Evolutionary conservation across 805 yeast genomes (phyloP), one percentile per base, ranked within the genome.

Genomic region (Candida methanosorbosa): DNA sequence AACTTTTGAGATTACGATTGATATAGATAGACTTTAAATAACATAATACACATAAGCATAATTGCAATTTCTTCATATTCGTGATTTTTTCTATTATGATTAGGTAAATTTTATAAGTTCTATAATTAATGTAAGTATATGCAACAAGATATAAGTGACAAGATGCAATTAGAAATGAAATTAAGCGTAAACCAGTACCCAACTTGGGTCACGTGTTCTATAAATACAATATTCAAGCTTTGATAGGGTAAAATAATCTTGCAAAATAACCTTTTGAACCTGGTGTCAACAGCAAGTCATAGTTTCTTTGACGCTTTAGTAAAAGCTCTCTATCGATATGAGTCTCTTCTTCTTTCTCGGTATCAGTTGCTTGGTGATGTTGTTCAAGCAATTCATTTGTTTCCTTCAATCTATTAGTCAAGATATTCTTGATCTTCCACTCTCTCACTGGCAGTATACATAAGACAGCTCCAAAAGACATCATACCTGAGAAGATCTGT

Each of bases 401-500:
- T 9, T 25, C 23, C 9, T 38, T 33, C 11, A 43, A 18, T 29
- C 55, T 41, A 1, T 39, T 19, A 7, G 21, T 19, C 4, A 72
- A 37, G 39, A 59, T 56, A 22, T 61, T 50, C 32, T 63, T 44
- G 2, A 78, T 70, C 36, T 70, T 59, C 60, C 64, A 62, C 41
- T 75, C 79, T 42, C 87, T 61, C 16, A 74, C 56, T 1, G 72
- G 56, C 2, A 72, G 38, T 36, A 48, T 16, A 28, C 70, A 53
- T 19, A 73, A 37, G 3, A 72, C 5, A 9, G 68, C 46, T 0
- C 70, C 69, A 9, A 53, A 54, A n/a, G 68, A 47, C 41, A 67
- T 70, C 30, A 70, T 52, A 2, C 82, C 85, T 4, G 75, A 68
- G 49, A 75, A 77, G 2, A 77, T 61, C 46, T 78, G 85, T 2